Percentiles rank a stretch among this genome's conserved stretches.
Conservation (phyloP, 306 rosid species). For the Lablab purpureus region DNA sequence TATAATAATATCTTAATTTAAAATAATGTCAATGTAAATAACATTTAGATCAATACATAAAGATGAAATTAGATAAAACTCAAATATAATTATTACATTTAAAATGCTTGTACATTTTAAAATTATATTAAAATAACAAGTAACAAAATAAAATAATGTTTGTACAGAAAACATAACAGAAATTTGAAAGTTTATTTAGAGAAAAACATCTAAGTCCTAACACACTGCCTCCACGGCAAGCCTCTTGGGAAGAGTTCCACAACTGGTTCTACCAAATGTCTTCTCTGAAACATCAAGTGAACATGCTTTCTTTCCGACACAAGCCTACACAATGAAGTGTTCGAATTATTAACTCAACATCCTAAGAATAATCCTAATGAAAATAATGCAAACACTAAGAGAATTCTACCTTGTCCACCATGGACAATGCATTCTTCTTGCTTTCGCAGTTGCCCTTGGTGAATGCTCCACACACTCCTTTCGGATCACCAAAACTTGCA, state of each 20-base stretch:
- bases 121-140: too few species aligned
- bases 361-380: not conserved
- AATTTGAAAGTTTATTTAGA: too few species aligned
- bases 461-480: constrained; percentile 60
- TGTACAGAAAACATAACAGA: too few species aligned
- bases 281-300: too few species aligned
- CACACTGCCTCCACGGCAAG: constrained; percentile 61
- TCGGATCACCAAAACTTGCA: constrained; percentile 64
- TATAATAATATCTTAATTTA: too few species aligned
- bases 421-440: constrained; percentile 30
- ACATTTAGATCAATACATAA: too few species aligned
- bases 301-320: constrained; percentile 52
- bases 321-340: constrained; percentile 31
- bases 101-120: too few species aligned
- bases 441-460: constrained; percentile 51
- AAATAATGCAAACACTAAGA: not conserved
- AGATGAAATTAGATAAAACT: too few species aligned
- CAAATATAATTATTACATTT: too few species aligned
- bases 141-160: too few species aligned
- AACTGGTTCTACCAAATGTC: constrained; percentile 47
- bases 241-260: constrained; percentile 48
- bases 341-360: not conserved
- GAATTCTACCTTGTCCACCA: constrained; percentile 37
- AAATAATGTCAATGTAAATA: too few species aligned
- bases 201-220: not conserved